Base-by-base conservation (phyloP, 2,329 filamentous ascomycete species). In the Claviceps capensis region DNA sequence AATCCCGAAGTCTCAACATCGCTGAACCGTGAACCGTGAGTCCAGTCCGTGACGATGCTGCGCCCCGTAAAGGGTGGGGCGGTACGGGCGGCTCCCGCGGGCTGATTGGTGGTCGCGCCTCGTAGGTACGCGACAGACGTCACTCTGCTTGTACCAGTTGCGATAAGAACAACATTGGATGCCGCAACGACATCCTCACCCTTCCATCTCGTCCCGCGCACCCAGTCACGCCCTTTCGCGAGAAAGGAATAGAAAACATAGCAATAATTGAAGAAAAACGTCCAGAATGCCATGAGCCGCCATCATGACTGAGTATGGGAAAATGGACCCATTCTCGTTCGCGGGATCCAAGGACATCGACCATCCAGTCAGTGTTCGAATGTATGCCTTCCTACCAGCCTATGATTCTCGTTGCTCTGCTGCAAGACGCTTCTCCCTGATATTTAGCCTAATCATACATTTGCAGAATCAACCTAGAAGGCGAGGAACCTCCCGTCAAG, bases 271-370 rank as follows among this genome's bases (percentile, higher is more conserved):
- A 8, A 30, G 6, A n/a, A 26, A 2, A 23, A 11, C 49, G 14
- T 42, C 34, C 54, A 59, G 49, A 51, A 65, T 66, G 64, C 59
- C 54, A 57, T 65, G 62, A 65, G 47, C 46, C 49, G 48, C 22
- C 36, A 53, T 46, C 54, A 70, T 69, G 66, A 53, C 65, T 58
- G 66, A 69, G 55, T 68, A 67, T 61, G 67, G 66, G 60, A 66
- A 64, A 53, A 96, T 96, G 88, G 93, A 98, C 70, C 85, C 90
- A 50, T 96, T 95, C 69, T 95, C 90, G 34, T 97, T 97, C 72
- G 90, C 88, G 59, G 88, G 83, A 63, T 95, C 93, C 54, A 85
- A 88, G 58, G 82, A 87, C 67, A 76, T 97, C 60, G 78, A 88
- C 60, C 79, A 90, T 57, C 81, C 86, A 19, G 75, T 85, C 59